phyloP scores from a whole-genome alignment of 331 rosid genomes.

The Dryas integrifolia region DNA sequence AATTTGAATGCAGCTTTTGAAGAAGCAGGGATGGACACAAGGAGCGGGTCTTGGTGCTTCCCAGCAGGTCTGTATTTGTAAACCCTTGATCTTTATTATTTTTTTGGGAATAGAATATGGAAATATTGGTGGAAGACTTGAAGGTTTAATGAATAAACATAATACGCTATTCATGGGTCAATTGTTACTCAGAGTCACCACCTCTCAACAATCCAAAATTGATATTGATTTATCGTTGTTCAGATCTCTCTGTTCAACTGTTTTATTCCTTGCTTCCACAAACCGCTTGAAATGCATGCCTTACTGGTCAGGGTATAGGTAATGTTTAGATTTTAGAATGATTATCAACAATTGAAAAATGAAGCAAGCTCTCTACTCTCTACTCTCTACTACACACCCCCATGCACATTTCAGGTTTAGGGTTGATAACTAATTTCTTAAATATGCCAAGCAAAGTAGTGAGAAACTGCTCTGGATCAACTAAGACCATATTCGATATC shows the following conservation, averaged over 20 bases:
- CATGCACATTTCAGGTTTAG: no score
- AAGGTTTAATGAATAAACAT: background rate
- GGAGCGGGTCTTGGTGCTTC: slow-evolving; percentile 15
- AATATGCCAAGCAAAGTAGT: no score
- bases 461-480: no score
- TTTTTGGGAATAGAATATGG: background rate
- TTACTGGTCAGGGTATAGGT: no score
- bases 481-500: no score
- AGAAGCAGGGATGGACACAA: slow-evolving; percentile 8
- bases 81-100: background rate
- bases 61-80: background rate
- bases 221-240: background rate
- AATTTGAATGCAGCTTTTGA: slow-evolving; percentile 14
- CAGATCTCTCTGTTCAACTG: background rate
- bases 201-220: background rate
- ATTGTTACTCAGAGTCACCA: background rate
- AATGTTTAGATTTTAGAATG: no score
- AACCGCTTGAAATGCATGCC: background rate
- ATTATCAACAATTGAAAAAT: no score
- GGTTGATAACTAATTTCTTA: no score
- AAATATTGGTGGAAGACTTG: background rate
- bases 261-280: background rate
- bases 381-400: no score
- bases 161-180: background rate
- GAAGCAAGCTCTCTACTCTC: no score